Evolutionary conservation across 2,329 filamentous ascomycete genomes (phyloP), one percentile per base, ranked within the genome.

Genomic region (Davidsoniella neocaledoniae): DNA sequence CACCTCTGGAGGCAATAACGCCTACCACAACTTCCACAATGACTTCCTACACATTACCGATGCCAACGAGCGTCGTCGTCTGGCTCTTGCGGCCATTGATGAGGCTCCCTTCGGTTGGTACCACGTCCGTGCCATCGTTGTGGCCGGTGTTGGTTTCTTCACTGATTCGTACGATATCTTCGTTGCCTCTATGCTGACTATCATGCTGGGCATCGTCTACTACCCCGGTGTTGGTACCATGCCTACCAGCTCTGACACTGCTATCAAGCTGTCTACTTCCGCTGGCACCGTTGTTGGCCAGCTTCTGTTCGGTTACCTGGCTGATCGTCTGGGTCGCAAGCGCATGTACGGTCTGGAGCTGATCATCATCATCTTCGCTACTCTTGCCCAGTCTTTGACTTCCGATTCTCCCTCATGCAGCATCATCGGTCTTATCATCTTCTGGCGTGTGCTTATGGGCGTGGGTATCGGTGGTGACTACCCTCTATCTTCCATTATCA

Each of bases 81-180:
- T 86, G 29, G 85, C 85, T 40, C 79, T 91, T 48, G 82, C 83
- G 37, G 81, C 88, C 64, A 81, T 90, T 57, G 84, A 90, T 68
- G 81, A 81, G 66, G 83, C 83, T 8, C 79, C 79, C 3, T 88
- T 90, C 54, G 81, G 84, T 59, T 90, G 84, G 83, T 86, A 87
- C 61, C 85, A 91, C 60, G 76, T 88, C 52, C 76, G 84, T 39
- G 81, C 84, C 52, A 75, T 84, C 49, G 66, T 84, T 7, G 84
- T 90, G 21, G 84, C 84, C 26, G 85, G 86, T 58, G 81, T 90
- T 54, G 86, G 85, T 57, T 91, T 93, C 76, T 91, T 91, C 66
- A 90, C 85, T 14, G 86, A 90, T 61, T 83, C 83, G 2, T 90
- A 88, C 65, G 80, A 83, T 60, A 85, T 87, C 67, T 91, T 91